Conservation (phyloP, 768 basidiomycete genomes). For the Suillus bovinus region DNA sequence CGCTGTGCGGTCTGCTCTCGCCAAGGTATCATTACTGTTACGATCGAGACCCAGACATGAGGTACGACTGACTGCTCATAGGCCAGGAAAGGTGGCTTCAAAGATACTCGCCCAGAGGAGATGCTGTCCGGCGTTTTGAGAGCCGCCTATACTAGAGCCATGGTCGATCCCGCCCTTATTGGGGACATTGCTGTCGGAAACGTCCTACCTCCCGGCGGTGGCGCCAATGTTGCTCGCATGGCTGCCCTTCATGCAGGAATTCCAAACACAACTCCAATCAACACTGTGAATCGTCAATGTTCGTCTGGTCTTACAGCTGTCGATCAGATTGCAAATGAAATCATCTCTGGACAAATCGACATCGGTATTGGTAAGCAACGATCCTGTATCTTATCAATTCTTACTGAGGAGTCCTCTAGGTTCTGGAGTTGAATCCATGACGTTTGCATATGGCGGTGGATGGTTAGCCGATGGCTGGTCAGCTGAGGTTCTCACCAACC, state of each 20-base stretch:
- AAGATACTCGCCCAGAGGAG: slow-evolving; percentile 84
- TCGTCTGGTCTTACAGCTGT: slow-evolving; percentile 84
- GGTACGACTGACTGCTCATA: slow-evolving; percentile 29
- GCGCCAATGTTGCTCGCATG: slow-evolving; percentile 81
- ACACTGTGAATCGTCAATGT: slow-evolving; percentile 92
- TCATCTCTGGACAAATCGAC: slow-evolving; percentile 77
- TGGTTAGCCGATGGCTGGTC: slow-evolving; percentile 60
- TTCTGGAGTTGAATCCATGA: slow-evolving; percentile 92
- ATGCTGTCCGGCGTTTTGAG: slow-evolving; percentile 75
- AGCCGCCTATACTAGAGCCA: slow-evolving; percentile 65
- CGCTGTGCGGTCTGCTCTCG: slow-evolving; percentile 88
- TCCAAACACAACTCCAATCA: slow-evolving; percentile 69
- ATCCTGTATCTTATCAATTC: slow-evolving; percentile 9
- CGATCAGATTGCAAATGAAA: slow-evolving; percentile 80
- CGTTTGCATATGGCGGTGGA: slow-evolving; percentile 65
- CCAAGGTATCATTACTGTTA: slow-evolving; percentile 62
- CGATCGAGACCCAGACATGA: not conserved
- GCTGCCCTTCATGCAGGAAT: slow-evolving; percentile 86
- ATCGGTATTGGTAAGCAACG: slow-evolving; percentile 76
- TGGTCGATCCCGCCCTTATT: slow-evolving; percentile 78
- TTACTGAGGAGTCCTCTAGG: slow-evolving; percentile 39
- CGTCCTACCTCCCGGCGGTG: slow-evolving; percentile 85
- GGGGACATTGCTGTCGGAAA: slow-evolving; percentile 87
- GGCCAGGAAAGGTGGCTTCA: slow-evolving; percentile 88
- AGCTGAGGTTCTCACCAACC: slow-evolving; percentile 60